Conservation (phyloP, 495 filamentous ascomycete genomes). For the Cercophora samala region DNA sequence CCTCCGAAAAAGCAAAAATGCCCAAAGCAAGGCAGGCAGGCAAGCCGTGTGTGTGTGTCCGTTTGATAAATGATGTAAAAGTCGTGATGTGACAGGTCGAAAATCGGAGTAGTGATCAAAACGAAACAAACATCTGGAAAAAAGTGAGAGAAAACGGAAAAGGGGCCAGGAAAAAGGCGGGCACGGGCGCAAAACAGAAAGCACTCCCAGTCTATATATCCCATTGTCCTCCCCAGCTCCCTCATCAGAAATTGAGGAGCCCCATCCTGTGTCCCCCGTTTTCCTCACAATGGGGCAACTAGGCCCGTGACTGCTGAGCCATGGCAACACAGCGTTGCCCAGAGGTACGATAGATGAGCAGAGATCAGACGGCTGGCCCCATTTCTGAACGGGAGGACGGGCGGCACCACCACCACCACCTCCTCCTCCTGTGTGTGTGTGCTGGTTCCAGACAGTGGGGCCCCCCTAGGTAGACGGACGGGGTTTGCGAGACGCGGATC, state of each 20-base stretch:
- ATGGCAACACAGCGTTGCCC: conserved; percentile 26
- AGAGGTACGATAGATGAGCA: conserved; percentile 18
- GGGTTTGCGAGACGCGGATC: conserved; percentile 5
- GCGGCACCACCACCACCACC: not conserved
- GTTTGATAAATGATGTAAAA: not conserved
- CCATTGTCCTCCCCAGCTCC: not conserved
- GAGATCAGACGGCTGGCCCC: conserved; percentile 16
- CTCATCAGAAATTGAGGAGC: not conserved
- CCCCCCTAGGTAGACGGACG: conserved; percentile 9
- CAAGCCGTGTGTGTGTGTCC: not conserved
- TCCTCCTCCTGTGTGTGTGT: not conserved
- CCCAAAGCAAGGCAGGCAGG: not conserved
- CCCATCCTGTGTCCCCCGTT: conserved; percentile 5
- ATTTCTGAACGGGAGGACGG: not conserved
- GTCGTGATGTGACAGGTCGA: not conserved
- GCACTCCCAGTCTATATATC: conserved; percentile 28
- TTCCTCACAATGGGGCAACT: not conserved
- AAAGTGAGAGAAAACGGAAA: not conserved
- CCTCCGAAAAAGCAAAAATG: not conserved
- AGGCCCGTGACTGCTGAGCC: conserved; percentile 15
- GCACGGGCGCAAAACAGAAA: conserved; percentile 24
- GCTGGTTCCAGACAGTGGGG: conserved; percentile 14
- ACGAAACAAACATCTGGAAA: not conserved
- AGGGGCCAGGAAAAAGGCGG: conserved; percentile 14
- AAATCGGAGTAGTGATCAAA: not conserved